Percentiles rank a stretch among this genome's conserved stretches.
phyloP scores from a whole-genome alignment of 768 basidiomycete species.

The Pholiota microspora region DNA sequence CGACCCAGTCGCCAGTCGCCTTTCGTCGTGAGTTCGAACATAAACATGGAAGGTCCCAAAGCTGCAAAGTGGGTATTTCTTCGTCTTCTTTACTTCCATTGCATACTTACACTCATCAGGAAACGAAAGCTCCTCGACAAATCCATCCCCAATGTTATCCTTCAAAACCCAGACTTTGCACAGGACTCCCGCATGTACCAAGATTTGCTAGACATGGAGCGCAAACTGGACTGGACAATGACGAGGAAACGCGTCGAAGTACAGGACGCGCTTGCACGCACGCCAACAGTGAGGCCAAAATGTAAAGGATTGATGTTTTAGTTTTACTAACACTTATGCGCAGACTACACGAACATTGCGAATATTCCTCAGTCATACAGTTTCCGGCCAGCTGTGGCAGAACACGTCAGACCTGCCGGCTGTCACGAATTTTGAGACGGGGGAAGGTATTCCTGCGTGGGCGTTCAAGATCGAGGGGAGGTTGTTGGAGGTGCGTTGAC shows the following conservation, averaged over 20 bases:
- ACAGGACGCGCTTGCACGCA: constrained; percentile 80
- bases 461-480: constrained; percentile 84
- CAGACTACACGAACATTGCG: constrained; percentile 83
- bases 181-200: constrained; percentile 86
- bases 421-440: constrained; percentile 67
- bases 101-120: constrained; percentile 30
- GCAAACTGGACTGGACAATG: constrained; percentile 94
- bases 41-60: constrained; percentile 20
- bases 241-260: constrained; percentile 87
- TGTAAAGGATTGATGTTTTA: background rate
- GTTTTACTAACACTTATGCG: background rate
- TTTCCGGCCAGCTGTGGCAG: constrained; percentile 87
- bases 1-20: background rate
- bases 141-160: constrained; percentile 71
- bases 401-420: constrained; percentile 41
- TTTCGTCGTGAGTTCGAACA: background rate
- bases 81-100: background rate
- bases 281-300: constrained; percentile 53
- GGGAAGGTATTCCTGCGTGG: constrained; percentile 90
- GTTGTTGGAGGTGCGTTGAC: constrained; percentile 64
- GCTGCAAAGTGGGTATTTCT: constrained; percentile 15
- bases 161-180: constrained; percentile 72
- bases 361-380: constrained; percentile 85
- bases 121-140: constrained; percentile 81
- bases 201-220: constrained; percentile 83